Percentiles rank a stretch among this genome's conserved stretches.
Evolutionary conservation across 176 grass and related monocot genomes (phyloP).

Genomic region (Zoysia pacifica): DNA sequence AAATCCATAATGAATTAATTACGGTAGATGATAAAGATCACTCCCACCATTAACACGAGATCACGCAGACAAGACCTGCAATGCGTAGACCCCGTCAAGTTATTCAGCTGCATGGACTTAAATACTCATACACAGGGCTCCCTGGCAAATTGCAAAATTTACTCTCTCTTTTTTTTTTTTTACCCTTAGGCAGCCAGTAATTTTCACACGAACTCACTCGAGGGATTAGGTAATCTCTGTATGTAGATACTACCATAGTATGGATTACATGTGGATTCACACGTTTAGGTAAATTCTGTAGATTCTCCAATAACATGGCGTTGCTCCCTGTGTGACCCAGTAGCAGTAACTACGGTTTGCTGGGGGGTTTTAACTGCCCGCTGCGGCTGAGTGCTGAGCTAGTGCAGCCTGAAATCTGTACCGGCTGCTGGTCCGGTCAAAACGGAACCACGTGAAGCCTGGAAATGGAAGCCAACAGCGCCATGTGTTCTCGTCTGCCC

Average conservation of each 20-base stretch:
- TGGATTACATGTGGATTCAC: not conserved
- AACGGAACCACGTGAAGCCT: not conserved
- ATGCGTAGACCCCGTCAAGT: slow-evolving; percentile 2
- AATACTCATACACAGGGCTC: slow-evolving; percentile 2
- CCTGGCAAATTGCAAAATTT: not conserved
- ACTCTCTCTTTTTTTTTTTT: not conserved
- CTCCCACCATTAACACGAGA: not conserved
- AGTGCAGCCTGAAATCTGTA: not conserved
- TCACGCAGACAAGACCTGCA: slow-evolving; percentile 28
- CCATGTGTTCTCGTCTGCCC: not conserved
- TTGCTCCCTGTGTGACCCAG: not conserved
- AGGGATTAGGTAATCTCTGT: no score
- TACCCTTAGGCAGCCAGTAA: not conserved
- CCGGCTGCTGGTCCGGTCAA: not conserved
- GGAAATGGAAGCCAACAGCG: not conserved
- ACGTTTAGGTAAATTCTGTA: not conserved
- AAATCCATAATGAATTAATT: not conserved
- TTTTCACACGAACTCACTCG: no score
- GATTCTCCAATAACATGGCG: not conserved
- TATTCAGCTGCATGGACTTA: slow-evolving; percentile 6
- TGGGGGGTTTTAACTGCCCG: not conserved
- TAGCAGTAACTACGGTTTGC: not conserved
- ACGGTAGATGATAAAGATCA: not conserved
- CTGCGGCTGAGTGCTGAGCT: no score
- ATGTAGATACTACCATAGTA: no score